Evolutionary conservation across 371 early-diverging fungal genomes (phyloP), one percentile per base, ranked within the genome.

Genomic region (Mortierella sp.): DNA sequence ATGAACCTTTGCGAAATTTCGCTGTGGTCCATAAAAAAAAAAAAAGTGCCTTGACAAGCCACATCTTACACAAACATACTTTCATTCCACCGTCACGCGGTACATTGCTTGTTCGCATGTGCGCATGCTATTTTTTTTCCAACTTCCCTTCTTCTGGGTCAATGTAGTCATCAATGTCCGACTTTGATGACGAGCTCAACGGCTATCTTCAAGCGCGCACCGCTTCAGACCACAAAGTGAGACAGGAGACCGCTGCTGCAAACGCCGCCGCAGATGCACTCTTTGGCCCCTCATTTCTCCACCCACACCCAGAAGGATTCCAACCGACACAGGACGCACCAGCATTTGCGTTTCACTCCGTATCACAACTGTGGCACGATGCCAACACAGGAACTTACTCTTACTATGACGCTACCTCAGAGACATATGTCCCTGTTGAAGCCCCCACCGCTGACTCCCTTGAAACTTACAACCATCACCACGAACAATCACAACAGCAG

Each of bases 281-380:
- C 42, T 64, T 69, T 37, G 70, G 68, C 4, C 55, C 15, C 45
- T 5, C 72, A 5, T 53, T 66, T n/a, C 62, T 61, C n/a, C 59
- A 35, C 34, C 74, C 61, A 17, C 82, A 65, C 34, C 88, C 74
- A 0, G 66, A 68, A 22, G 83, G 80, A 4, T 86, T 82, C 59
- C 70, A 66, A 5, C 56, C 83, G 17, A 85, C 85, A 0, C 76
- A 81, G 19, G 83, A 86, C 56, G 81, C 84, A 2, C 86, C 80
- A 13, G 59, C 61, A 55, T 86, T 85, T 37, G 86, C 86, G 7
- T 73, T 76, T 47, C 76, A 79, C 62, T 64, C 70, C 13, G 56
- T 56, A 12, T 70, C 59, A 26, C 83, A 80, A n/a, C 60, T 83
- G 62, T 87, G 87, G 87, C 79, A 85, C 3, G 87, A 87, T 49